Conservation (phyloP, 2,329 filamentous ascomycete species). For the Aspergillus tubingensis region DNA sequence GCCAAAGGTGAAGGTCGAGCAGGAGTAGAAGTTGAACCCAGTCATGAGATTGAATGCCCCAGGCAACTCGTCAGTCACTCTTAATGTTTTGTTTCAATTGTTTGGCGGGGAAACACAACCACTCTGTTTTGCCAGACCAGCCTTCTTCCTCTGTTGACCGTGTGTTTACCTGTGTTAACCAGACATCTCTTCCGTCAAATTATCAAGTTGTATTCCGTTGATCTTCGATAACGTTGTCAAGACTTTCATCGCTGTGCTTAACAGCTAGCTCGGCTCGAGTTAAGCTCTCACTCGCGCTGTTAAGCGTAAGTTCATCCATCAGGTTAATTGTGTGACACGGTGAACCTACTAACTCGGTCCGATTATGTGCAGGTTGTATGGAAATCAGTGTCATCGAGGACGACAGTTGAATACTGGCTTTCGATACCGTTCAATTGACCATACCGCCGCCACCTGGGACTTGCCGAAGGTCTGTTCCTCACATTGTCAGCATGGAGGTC, state of each 20-base stretch:
- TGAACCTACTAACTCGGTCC: not conserved
- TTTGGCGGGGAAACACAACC: not conserved
- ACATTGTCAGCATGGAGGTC: not conserved
- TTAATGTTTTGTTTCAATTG: not conserved
- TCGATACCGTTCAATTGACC: not conserved
- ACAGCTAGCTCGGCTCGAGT: not conserved
- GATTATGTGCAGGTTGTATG: not conserved
- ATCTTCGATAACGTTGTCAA: too few species aligned
- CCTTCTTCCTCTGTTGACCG: not conserved
- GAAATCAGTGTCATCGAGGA: not conserved
- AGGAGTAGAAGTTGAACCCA: not conserved
- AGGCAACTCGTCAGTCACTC: not conserved
- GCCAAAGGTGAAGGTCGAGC: slow-evolving; percentile 27
- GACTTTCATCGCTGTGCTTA: too few species aligned
- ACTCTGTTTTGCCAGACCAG: not conserved
- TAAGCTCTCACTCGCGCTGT: not conserved
- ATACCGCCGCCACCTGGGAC: not conserved
- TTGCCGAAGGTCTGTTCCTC: not conserved
- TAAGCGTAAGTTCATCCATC: not conserved
- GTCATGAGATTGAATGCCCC: slow-evolving; percentile 2
- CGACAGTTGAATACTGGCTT: not conserved
- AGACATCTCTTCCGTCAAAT: too few species aligned
- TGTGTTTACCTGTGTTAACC: not conserved
- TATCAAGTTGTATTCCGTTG: too few species aligned
- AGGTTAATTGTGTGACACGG: not conserved